Base-by-base conservation (phyloP, 139 green algal species). In the Haematococcus sp. region DNA sequence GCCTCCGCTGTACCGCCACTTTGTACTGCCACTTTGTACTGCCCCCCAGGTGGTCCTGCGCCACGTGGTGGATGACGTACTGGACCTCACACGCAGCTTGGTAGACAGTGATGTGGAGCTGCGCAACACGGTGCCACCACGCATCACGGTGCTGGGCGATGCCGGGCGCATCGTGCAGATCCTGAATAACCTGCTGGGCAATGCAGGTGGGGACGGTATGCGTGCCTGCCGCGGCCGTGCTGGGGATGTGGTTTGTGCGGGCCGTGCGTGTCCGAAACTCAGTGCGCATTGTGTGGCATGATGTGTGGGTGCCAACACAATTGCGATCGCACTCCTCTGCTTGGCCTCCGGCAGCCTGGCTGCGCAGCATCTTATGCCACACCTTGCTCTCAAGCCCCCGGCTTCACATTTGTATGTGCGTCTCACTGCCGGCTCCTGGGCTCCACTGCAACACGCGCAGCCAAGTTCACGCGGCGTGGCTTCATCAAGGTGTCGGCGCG, bases 171-270 rank as follows among this genome's bases (percentile, higher is more conserved):
- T 83, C 31, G 56, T 83, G 43, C 77, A 83, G 77, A 64, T 87
- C 16, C 51, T 87, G 33, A 87, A 84, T 71, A 87, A 87, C 75
- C 71, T 87, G 52, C 63, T 87, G 30, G 77, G 77, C 61, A 87
- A 87, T 55, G 77, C 68, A 74, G 73, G 59, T 66, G 59, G 11
- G 55, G 55, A 13, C 46, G n/a, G n/a, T n/a, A n/a, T n/a, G n/a
- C n/a, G n/a, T 55, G 13, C 46, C 16, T 55, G 13, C 15, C 46
- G 13, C 15, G 46, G 15, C 13, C 46, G 13, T 55, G 46, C 46
- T 55, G 46, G 46, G 15, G 16, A 13, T 55, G 13, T 55, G 46
- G 15, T 55, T 13, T 16, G 13, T 23, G 13, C 46, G 13, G 16
- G 46, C 46, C 16, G 16, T 55, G 46, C 46, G 46, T 55, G 46